Conservation (phyloP, 2,329 filamentous ascomycete species). For the Colletotrichum cereale region DNA sequence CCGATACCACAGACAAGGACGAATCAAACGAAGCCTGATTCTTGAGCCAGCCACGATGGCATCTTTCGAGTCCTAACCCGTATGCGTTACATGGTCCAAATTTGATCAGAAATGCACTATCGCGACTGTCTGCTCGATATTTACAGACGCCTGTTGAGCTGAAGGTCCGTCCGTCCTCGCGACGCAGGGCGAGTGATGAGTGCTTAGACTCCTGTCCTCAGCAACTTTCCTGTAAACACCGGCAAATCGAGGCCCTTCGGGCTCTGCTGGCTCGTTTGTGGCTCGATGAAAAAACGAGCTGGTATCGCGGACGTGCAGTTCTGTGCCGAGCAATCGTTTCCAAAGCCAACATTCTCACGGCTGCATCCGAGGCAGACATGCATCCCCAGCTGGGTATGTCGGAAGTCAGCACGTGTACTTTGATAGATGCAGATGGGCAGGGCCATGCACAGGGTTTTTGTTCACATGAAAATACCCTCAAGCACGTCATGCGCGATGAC, state of each 20-base stretch:
- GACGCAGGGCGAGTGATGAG: neutral
- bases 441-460: neutral
- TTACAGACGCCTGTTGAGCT: neutral
- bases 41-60: neutral
- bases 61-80: neutral
- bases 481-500: neutral
- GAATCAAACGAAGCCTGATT: conserved; percentile 16
- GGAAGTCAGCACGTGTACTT: neutral
- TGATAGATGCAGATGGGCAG: neutral
- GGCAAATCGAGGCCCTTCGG: neutral
- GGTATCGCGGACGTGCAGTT: neutral
- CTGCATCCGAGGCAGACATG: neutral
- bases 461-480: conserved; percentile 5
- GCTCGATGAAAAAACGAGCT: neutral
- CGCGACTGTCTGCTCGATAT: neutral
- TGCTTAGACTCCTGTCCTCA: neutral
- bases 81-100: neutral
- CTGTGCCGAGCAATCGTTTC: neutral
- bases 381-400: neutral
- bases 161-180: neutral
- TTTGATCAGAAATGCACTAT: neutral
- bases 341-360: neutral
- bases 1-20: conserved; percentile 8
- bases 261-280: neutral
- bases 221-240: neutral